Evolutionary conservation across 768 basidiomycete genomes (phyloP).

Genomic region (Hypsizygus marmoreus): DNA sequence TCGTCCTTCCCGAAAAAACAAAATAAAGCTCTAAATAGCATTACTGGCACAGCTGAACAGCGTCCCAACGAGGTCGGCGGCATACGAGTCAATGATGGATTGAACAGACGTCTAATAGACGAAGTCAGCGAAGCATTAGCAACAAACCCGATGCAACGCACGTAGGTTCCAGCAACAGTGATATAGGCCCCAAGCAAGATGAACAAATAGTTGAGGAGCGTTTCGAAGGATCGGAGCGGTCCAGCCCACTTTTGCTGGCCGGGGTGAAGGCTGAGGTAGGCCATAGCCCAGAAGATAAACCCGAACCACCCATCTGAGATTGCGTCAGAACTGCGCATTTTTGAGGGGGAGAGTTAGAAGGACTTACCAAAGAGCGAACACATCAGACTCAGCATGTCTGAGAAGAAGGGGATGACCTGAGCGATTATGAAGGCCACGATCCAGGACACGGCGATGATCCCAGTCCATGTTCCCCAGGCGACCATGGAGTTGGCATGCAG

Average conservation of each 20-base stretch:
- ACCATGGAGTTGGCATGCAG: constrained; percentile 33
- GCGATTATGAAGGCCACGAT: constrained; percentile 34
- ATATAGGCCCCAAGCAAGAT: constrained; percentile 39
- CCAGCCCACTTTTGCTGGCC: constrained; percentile 36
- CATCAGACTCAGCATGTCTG: constrained; percentile 43
- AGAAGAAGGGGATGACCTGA: constrained; percentile 39
- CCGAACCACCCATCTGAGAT: constrained; percentile 35
- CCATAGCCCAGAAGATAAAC: constrained; percentile 49
- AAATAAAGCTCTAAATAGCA: constrained; percentile 22
- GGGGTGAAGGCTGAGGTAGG: constrained; percentile 41
- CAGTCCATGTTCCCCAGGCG: constrained; percentile 33
- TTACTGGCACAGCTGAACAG: constrained; percentile 38
- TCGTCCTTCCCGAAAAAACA: background rate
- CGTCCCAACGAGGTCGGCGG: constrained; percentile 26
- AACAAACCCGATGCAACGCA: constrained; percentile 24
- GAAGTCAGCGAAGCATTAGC: constrained; percentile 15
- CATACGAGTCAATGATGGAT: constrained; percentile 36
- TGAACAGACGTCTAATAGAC: constrained; percentile 32
- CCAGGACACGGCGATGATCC: constrained; percentile 34
- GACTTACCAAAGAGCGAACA: constrained; percentile 41
- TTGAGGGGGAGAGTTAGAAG: background rate
- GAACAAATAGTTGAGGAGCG: constrained; percentile 37
- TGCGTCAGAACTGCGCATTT: background rate
- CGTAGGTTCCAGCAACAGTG: constrained; percentile 41
- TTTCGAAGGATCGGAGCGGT: constrained; percentile 30